Conservation (phyloP, 345 rosid genomes). For the Corymbia maculata region DNA sequence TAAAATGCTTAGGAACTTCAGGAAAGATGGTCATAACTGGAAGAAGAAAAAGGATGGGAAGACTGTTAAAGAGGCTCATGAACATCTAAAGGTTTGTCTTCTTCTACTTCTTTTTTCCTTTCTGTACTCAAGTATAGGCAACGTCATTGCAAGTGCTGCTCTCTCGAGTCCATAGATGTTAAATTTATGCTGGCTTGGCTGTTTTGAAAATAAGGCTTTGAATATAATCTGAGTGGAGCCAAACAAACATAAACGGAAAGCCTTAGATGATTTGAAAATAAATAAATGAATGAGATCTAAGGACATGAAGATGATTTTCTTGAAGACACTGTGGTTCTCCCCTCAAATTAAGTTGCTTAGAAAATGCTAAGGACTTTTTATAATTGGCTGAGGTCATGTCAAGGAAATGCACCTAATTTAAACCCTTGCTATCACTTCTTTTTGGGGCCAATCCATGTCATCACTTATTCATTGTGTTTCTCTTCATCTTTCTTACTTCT, state of each 20-base stretch:
- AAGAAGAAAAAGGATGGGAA: slow-evolving; percentile 98
- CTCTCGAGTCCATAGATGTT: background rate
- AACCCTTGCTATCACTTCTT: background rate
- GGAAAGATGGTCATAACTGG: slow-evolving; percentile 99
- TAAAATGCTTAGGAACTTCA: slow-evolving; percentile 93
- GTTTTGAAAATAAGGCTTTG: background rate
- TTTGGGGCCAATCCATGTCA: background rate
- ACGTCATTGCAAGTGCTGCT: background rate
- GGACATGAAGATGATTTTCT: background rate
- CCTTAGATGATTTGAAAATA: background rate
- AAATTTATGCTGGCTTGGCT: background rate
- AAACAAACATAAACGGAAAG: background rate
- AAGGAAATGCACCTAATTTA: background rate
- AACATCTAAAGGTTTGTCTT: slow-evolving; percentile 82
- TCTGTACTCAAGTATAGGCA: background rate
- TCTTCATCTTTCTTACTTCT: background rate
- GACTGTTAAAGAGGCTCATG: slow-evolving; percentile 98
- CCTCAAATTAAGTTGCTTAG: background rate
- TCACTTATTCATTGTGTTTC: background rate
- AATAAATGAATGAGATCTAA: background rate
- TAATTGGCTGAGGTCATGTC: background rate
- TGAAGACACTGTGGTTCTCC: background rate
- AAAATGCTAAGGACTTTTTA: background rate
- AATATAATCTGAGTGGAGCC: background rate
- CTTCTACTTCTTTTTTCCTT: background rate